Evolutionary conservation across 768 basidiomycete genomes (phyloP), one percentile per base, ranked within the genome.

Genomic region (Lactarius akahatsu): DNA sequence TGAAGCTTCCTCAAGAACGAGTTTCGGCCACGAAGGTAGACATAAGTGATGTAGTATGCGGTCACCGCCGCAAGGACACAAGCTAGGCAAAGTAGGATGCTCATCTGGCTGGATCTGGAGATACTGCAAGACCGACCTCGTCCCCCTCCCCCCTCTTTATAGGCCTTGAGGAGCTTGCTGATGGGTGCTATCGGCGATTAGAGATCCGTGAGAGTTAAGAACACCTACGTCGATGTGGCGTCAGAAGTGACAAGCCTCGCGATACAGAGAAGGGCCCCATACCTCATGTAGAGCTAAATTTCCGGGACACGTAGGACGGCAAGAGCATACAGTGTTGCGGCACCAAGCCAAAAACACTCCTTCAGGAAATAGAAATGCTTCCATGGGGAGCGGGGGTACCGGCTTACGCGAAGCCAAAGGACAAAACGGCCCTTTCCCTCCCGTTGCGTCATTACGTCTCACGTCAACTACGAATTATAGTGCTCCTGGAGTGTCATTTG

Each of bases 1-100:
- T 56, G 66, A 23, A 67, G 66, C 36, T 59, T 67, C 66, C 43
- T 59, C 62, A 67, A 56, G 34, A 59, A 63, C 11, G 66, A 55
- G 43, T 56, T 59, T 34, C 66, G 32, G n/a, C 62, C 26, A 34
- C 58, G 58, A 63, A 63, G 34, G 40, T 59, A 67, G 57, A 60
- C 4, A 59, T 63, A 67, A 28, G 28, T 28, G 36, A 55, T 30
- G 34, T 16, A 26, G 41, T 16, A 26, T 3, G 18, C 30, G 10
- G 32, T 62, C 47, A 62, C 57, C 28, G 30, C 30, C 16, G 58
- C 30, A 8, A 62, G 26, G 61, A 43, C 18, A 62, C 38, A 66
- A 34, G 23, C 61, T 10, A 66, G 57, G 47, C 8, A 8, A 43
- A 59, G 57, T 54, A 58, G 57, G 36, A 41, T 54, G 43, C 62